Evolutionary conservation across 805 yeast species (phyloP), one percentile per base, ranked within the genome.

Genomic region (Cyberlindnera galapagoensis): DNA sequence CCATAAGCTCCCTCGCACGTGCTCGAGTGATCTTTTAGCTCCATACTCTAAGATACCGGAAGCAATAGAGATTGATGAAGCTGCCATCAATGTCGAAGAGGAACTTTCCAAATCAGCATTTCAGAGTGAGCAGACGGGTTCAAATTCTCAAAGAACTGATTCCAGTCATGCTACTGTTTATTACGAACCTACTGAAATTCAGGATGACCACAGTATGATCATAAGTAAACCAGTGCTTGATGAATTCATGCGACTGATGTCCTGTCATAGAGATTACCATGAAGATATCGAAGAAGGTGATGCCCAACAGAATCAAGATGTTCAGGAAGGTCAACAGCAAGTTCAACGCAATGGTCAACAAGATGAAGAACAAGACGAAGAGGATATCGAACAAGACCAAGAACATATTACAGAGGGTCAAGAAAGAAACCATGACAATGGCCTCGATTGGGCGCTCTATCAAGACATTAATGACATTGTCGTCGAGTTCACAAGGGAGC

Each of bases 51-150:
- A 70, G 9, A 52, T 76, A 8, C 81, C 82, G 1, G 59, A 61
- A 4, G 71, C 77, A 2, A 52, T 59, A 37, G 83, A 76, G 43
- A 60, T 76, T 59, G 66, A 69, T 38, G 60, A 60, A 7, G 49
- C 49, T 13, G 67, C 60, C 35, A 44, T 69, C 1, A 47, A 52
- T 6, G 47, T 67, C 39, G 83, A 76, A 42, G 69, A 70, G 20
- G 42, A 42, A 2, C 64, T 65, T 29, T 52, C 62, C 30, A 40
- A 41, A 9, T 62, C 9, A 36, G 7, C 24, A 21, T 21, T 13
- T 21, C n/a, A 21, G 24, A 21, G 24, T n/a, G n/a, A n/a, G n/a
- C n/a, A 21, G 24, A 21, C 10, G 24, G 12, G n/a, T 7, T 11
- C 5, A 22, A 9, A 22, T 6, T 9, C 17, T 14, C 13, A n/a